Percentiles rank a stretch among this genome's conserved stretches.
Conservation (phyloP, 352 stramenopile genomes). For the Detonula confervacea region DNA sequence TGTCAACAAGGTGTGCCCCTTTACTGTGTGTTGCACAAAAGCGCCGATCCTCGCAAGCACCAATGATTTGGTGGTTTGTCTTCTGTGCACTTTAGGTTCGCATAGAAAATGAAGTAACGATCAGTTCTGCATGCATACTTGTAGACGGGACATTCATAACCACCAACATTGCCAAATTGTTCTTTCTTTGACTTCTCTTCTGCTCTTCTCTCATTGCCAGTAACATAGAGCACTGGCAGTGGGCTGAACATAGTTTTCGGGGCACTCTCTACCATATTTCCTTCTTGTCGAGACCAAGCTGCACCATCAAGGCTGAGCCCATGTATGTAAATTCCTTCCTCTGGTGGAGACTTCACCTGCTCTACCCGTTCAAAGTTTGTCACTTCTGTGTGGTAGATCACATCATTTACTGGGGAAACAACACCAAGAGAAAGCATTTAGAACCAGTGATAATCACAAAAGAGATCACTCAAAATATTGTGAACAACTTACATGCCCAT, state of each 20-base stretch:
- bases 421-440: constrained; percentile 57
- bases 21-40: constrained; percentile 55
- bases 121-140: constrained; percentile 96
- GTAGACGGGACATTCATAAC: constrained; percentile 96
- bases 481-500: constrained; percentile 35
- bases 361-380: constrained; percentile 93
- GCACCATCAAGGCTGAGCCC: constrained; percentile 96
- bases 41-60: constrained; percentile 88
- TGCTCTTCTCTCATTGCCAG: constrained; percentile 93
- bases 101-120: constrained; percentile 96
- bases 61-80: constrained; percentile 91
- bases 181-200: constrained; percentile 92
- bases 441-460: not conserved
- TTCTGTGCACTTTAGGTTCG: constrained; percentile 87
- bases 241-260: constrained; percentile 97
- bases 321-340: constrained; percentile 97
- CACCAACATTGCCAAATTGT: constrained; percentile 90
- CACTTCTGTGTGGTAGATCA: constrained; percentile 97
- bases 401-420: constrained; percentile 89
- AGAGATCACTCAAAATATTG: not conserved
- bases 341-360: constrained; percentile 88
- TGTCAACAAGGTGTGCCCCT: too few relatives aligned
- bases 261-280: constrained; percentile 93
- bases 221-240: constrained; percentile 95
- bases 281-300: constrained; percentile 94